Base-by-base conservation (phyloP, 2,329 filamentous ascomycete species). In the Diaporthe amygdali region DNA sequence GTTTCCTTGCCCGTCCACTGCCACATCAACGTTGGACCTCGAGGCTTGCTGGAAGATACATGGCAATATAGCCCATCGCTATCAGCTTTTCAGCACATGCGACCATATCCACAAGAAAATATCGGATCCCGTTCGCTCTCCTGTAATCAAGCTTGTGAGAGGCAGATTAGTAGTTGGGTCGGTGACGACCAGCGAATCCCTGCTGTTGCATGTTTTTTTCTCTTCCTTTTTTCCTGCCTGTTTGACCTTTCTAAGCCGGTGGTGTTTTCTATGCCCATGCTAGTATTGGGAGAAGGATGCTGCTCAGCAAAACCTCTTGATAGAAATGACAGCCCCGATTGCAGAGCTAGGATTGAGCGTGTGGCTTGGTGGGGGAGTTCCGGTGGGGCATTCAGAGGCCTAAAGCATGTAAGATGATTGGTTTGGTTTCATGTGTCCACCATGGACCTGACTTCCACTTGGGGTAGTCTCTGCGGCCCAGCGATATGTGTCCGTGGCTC, bases 351-450 rank as follows among this genome's bases (percentile, higher is more conserved):
- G n/a, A n/a, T n/a, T n/a, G n/a, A n/a, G n/a, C n/a, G n/a, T n/a
- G n/a, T n/a, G n/a, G n/a, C n/a, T n/a, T n/a, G 8, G 54, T 30
- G 54, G 54, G 32, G 54, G 37, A n/a, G 22, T 15, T 39, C 5
- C 10, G n/a, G 27, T 32, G 56, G 54, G 56, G 56, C 1, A 10
- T n/a, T 25, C 46, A 47, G 54, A 7, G 44, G 49, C 15, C 27
- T 15, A 25, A 63, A 34, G 56, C 41, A 34, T 63, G 20, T 47
- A 63, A 63, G 56, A 63, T 47, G 27, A 63, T 63, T 63, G 56
- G 55, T 25, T 17, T 2, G 25, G 55, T 9, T 41, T 37, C 39
- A 6, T 59, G n/a, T 46, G 25, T 9, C 55, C 55, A 61, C 55
- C 55, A 30, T 12, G 37, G 55, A 41, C 55, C 5, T 56, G 2